Conservation (phyloP, 306 rosid species). For the Vigna angularis region DNA sequence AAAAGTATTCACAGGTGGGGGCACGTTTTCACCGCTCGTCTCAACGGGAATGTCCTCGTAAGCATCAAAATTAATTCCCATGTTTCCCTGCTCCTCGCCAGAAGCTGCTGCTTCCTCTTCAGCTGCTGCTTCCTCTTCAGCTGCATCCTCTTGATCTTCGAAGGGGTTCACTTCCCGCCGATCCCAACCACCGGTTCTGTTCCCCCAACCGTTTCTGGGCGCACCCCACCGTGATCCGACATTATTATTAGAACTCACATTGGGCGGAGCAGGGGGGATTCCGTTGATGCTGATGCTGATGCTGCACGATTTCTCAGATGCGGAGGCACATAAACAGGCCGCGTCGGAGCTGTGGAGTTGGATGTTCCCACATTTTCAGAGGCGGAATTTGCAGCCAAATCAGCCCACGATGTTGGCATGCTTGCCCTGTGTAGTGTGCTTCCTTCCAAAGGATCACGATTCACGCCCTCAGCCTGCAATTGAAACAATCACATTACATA, state of each 20-base stretch:
- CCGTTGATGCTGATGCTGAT: too few relatives aligned
- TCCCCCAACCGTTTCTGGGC: slow-evolving; percentile 65
- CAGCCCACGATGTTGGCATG: slow-evolving; percentile 95
- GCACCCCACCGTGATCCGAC: slow-evolving; percentile 57
- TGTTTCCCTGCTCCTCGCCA: slow-evolving; percentile 60
- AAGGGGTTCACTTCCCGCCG: slow-evolving; percentile 81
- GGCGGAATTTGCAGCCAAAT: slow-evolving; percentile 84
- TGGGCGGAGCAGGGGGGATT: slow-evolving; percentile 52
- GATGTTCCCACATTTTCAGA: slow-evolving; percentile 65
- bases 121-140: slow-evolving; percentile 43
- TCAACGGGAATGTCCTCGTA: slow-evolving; percentile 90
- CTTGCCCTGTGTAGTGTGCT: slow-evolving; percentile 31
- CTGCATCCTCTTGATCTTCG: slow-evolving; percentile 62
- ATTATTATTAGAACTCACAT: background rate
- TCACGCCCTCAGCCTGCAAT: too few relatives aligned
- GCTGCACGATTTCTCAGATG: slow-evolving; percentile 75
- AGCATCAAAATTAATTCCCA: slow-evolving; percentile 81
- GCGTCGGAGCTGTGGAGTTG: slow-evolving; percentile 47
- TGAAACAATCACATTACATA: too few relatives aligned
- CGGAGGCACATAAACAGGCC: slow-evolving; percentile 78
- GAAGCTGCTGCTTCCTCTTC: slow-evolving; percentile 43
- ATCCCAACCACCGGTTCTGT: slow-evolving; percentile 70
- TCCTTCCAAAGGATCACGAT: slow-evolving; percentile 5
- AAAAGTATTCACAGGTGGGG: slow-evolving; percentile 79
- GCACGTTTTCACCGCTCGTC: slow-evolving; percentile 81